These are phyloP conservation scores for Lathyrus aphaca DNA, from an alignment of 306 rosid genomes.

Conservation along the genomic window DNA sequence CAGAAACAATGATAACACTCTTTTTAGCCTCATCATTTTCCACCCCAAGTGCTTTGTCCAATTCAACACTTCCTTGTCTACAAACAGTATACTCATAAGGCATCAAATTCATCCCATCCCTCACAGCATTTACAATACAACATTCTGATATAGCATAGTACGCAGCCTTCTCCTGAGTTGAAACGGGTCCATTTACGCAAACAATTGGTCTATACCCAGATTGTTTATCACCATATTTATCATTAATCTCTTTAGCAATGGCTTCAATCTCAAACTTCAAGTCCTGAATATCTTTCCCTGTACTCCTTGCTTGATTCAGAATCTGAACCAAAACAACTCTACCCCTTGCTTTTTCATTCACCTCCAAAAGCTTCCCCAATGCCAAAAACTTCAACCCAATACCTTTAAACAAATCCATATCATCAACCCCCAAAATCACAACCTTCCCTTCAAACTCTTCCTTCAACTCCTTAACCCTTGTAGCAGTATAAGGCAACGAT, in stretches of 20 bases:
- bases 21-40: constrained; percentile 37
- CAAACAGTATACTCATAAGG: constrained; percentile 75
- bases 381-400: constrained; percentile 73
- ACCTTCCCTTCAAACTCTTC: constrained; percentile 47
- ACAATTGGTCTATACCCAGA: constrained; percentile 57
- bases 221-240: constrained; percentile 40
- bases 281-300: constrained; percentile 70
- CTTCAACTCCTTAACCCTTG: constrained; percentile 50
- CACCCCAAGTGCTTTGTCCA: constrained; percentile 50
- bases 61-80: constrained; percentile 55
- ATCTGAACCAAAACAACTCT: constrained; percentile 69
- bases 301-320: constrained; percentile 66
- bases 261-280: constrained; percentile 53
- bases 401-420: constrained; percentile 76
- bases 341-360: constrained; percentile 42
- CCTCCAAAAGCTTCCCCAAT: constrained; percentile 55
- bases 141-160: constrained; percentile 67
- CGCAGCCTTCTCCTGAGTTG: constrained; percentile 58
- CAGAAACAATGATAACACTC: constrained; percentile 73
- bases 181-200: constrained; percentile 47
- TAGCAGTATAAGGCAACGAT: constrained; percentile 42
- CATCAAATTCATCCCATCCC: constrained; percentile 83
- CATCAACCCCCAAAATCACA: constrained; percentile 70
- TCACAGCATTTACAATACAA: constrained; percentile 66
- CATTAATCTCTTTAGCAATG: constrained; percentile 55